Evolutionary conservation across 805 yeast genomes (phyloP).

Genomic region (Metschnikowia rubicola): DNA sequence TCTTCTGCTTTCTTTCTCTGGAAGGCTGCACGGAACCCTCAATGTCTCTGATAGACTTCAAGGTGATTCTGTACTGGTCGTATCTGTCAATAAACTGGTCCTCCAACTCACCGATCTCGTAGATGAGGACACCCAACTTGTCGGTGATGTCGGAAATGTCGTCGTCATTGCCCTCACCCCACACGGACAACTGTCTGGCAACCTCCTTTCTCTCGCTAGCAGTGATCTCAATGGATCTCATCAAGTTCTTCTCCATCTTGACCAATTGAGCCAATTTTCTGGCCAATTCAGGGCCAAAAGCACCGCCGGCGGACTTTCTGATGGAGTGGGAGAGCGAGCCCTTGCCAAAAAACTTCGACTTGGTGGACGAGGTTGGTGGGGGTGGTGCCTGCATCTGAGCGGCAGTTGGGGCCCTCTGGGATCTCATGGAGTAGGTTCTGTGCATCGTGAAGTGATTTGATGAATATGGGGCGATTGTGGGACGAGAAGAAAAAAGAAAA

Average conservation of each 20-base stretch:
- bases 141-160: conserved; percentile 96
- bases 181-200: conserved; percentile 91
- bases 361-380: conserved; percentile 91
- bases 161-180: conserved; percentile 98
- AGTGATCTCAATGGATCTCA: conserved; percentile 89
- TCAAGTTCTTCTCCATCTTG: conserved; percentile 93
- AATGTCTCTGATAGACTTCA: conserved; percentile 91
- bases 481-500: background rate
- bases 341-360: conserved; percentile 86
- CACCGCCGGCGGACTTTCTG: conserved; percentile 78
- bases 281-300: conserved; percentile 91
- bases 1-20: conserved; percentile 95
- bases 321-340: conserved; percentile 60
- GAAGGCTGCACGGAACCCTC: conserved; percentile 98
- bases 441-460: conserved; percentile 56
- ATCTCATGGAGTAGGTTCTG: conserved; percentile 96
- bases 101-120: conserved; percentile 96
- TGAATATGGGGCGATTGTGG: background rate
- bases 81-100: conserved; percentile 97
- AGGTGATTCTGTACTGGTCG: conserved; percentile 94
- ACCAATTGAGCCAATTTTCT: conserved; percentile 87
- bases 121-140: conserved; percentile 91
- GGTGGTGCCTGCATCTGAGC: conserved; percentile 91
- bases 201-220: conserved; percentile 93
- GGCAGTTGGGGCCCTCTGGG: conserved; percentile 95